These are phyloP conservation scores for Dysphania ambrosioides DNA, from an alignment of 148 eudicot species.

Conservation along the genomic window DNA sequence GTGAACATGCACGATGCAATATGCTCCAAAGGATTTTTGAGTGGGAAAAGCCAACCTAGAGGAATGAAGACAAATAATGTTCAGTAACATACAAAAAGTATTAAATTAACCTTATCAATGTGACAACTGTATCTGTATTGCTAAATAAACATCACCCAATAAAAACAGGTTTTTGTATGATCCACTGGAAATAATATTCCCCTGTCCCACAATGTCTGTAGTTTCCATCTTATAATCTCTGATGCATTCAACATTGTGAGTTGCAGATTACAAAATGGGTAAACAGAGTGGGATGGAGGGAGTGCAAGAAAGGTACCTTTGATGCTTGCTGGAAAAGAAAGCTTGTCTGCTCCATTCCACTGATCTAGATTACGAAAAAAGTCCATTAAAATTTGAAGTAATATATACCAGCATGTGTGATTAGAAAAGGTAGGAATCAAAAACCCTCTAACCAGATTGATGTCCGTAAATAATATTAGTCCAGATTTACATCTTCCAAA, in stretches of 20 bases:
- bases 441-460: conserved; percentile 61
- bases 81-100: neutral
- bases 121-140: neutral
- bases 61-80: neutral
- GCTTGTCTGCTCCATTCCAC: conserved; percentile 99
- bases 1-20: conserved; percentile 66
- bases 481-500: conserved; percentile 59
- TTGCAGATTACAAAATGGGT: neutral
- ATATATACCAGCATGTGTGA: neutral
- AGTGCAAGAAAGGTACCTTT: conserved; percentile 44
- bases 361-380: conserved; percentile 45
- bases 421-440: conserved; percentile 3
- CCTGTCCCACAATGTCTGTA: neutral
- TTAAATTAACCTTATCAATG: neutral
- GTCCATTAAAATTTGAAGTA: neutral
- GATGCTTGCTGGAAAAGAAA: conserved; percentile 94
- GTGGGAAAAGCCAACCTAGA: conserved; percentile 90
- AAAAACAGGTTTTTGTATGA: neutral
- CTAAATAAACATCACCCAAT: neutral
- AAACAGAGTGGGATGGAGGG: neutral
- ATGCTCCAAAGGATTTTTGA: conserved; percentile 70
- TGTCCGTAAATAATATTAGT: conserved; percentile 67
- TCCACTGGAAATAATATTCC: neutral
- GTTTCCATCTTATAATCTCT: neutral
- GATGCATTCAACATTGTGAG: neutral